A percentile compares a stretch with the other conserved stretches of the same genome.
phyloP scores from a whole-genome alignment of 768 basidiomycete species.

The Albatrellus ellisii region DNA sequence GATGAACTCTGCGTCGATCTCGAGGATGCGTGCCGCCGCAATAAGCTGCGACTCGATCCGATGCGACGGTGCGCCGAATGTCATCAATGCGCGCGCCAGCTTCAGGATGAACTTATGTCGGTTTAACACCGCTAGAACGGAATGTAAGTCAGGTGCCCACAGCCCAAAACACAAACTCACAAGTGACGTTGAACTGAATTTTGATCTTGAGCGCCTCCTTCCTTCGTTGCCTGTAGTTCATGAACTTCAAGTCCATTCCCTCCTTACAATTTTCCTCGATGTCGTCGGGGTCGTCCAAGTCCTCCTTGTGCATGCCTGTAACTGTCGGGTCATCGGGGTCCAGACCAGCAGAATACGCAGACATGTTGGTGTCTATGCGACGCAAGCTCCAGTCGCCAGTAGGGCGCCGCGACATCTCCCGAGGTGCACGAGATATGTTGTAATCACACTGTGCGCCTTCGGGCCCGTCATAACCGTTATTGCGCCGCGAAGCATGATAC shows the following conservation, averaged over 20 bases:
- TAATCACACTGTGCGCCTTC: background rate
- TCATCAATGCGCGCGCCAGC: slow-evolving; percentile 77
- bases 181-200: slow-evolving; percentile 63
- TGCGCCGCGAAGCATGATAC: background rate
- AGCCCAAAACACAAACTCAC: slow-evolving; percentile 26
- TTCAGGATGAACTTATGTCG: slow-evolving; percentile 79
- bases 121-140: slow-evolving; percentile 48
- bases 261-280: slow-evolving; percentile 35
- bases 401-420: too few species aligned
- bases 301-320: slow-evolving; percentile 34
- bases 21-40: slow-evolving; percentile 76
- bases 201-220: slow-evolving; percentile 50
- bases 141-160: background rate
- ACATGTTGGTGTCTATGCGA: slow-evolving; percentile 18
- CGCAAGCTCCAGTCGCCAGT: background rate
- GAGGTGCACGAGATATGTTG: too few species aligned
- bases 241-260: slow-evolving; percentile 27
- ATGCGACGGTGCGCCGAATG: slow-evolving; percentile 87
- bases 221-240: slow-evolving; percentile 53
- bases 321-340: slow-evolving; percentile 64
- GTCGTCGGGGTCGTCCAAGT: slow-evolving; percentile 41
- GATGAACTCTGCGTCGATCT: slow-evolving; percentile 83
- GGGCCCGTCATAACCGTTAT: too few species aligned
- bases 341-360: slow-evolving; percentile 41
- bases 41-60: slow-evolving; percentile 84